phyloP scores from a whole-genome alignment of 1,139 yeast species.

The Kazachstania sp. region DNA sequence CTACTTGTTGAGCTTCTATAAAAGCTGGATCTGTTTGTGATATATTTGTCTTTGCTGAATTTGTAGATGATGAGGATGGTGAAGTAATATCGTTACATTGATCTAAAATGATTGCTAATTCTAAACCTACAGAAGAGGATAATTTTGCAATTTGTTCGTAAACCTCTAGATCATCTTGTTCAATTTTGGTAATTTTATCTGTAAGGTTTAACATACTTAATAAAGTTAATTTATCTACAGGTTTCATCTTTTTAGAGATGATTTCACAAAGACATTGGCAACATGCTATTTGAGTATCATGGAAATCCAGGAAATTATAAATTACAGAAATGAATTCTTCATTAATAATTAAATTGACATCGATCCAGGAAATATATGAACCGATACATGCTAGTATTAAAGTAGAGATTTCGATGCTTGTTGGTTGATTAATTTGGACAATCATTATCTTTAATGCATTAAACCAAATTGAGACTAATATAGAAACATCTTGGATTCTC shows the following conservation, averaged over 20 bases:
- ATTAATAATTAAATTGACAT: constrained; percentile 67
- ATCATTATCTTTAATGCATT: constrained; percentile 37
- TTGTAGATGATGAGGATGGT: too few relatives aligned
- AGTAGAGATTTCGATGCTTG: constrained; percentile 17
- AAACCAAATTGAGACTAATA: constrained; percentile 64
- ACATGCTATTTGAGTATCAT: constrained; percentile 48
- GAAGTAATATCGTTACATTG: constrained; percentile 25
- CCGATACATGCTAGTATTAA: constrained; percentile 46
- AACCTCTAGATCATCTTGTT: constrained; percentile 48
- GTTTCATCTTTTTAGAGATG: constrained; percentile 84
- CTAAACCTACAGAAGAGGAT: constrained; percentile 66
- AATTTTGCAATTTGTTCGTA: constrained; percentile 71
- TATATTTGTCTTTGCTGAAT: constrained; percentile 3
- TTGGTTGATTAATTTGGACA: constrained; percentile 9
- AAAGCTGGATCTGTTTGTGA: constrained; percentile 4
- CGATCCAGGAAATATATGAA: constrained; percentile 91
- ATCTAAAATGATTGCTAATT: constrained; percentile 49
- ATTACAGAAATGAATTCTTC: constrained; percentile 56
- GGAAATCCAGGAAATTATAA: constrained; percentile 50
- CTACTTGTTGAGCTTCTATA: constrained; percentile 29
- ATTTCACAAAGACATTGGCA: constrained; percentile 74
- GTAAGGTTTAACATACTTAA: constrained; percentile 62
- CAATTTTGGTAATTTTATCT: constrained; percentile 30
- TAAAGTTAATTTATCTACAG: constrained; percentile 74
- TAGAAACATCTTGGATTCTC: constrained; percentile 64